Conservation (phyloP, 164 flowering plant genomes). For the Protea cynaroides region DNA sequence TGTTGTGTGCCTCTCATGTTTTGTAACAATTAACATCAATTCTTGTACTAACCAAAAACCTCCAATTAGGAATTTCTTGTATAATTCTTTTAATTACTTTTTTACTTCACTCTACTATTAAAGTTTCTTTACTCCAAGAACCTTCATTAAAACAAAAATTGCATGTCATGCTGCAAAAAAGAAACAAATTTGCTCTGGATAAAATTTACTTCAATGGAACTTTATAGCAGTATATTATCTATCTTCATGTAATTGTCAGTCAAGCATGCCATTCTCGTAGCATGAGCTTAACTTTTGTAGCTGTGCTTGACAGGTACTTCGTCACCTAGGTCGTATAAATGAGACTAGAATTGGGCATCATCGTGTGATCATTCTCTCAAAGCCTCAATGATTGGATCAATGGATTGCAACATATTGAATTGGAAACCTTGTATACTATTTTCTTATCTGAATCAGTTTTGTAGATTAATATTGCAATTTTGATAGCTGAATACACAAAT, state of each 20-base stretch:
- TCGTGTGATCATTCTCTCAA: conserved; percentile 67
- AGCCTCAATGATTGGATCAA: conserved; percentile 39
- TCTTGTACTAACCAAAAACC: background rate
- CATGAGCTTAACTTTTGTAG: background rate
- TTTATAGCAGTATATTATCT: background rate
- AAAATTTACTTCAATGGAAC: background rate
- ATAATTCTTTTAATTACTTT: background rate
- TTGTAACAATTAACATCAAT: no score
- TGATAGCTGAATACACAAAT: background rate
- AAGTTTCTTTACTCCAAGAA: background rate
- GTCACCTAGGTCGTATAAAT: conserved; percentile 86
- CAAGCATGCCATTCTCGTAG: background rate
- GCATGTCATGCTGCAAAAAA: background rate
- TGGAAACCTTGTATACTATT: background rate
- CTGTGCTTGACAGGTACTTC: conserved; percentile 55
- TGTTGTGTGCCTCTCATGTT: no score
- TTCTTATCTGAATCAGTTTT: background rate
- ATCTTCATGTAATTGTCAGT: background rate
- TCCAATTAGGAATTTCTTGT: background rate
- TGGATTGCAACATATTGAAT: background rate
- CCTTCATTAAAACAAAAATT: background rate
- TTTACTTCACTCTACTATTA: background rate
- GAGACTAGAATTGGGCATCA: conserved; percentile 83
- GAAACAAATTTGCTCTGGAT: background rate
- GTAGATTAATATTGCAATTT: background rate